Base-by-base conservation (phyloP, 306 rosid genomes). In the Psophocarpus tetragonolobus region DNA sequence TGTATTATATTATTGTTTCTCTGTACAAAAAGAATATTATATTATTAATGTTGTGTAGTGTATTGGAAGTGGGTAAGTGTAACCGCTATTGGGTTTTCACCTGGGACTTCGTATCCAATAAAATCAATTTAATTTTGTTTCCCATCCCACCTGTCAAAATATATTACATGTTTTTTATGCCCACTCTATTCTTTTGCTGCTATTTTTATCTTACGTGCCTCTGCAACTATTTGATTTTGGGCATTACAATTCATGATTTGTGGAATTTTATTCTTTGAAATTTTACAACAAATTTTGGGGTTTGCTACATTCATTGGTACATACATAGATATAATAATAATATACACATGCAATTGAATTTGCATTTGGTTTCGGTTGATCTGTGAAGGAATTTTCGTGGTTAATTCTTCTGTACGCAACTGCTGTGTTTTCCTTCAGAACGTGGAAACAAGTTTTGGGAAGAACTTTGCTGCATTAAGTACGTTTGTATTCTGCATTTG, bases 401-500 rank as follows among this genome's bases (percentile, higher is more conserved):
- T 79, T 80, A 76, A 73, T 78, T 87, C 80, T 36, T 58, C 8
- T 48, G 54, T 69, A 85, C 85, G 79, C 81, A 78, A 81, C 71
- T 75, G 58, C 38, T 75, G 33, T 58, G 50, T 76, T 58, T 62
- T 15, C 41, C 30, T 75, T 75, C 77, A 81, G 62, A 84, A 79
- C 77, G 85, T 68, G 72, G 51, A 69, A 71, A 72, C 39, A 68
- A 71, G 23, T 65, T 75, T 63, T 20, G 20, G 12, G 41, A 67
- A 73, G 71, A 42, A 79, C 11, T 74, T 70, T 64, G 73, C 74
- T 74, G 68, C 83, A 83, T 83, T 87, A 83, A 77, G 85, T 73
- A 75, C 65, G 77, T 66, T 85, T 32, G n/a, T 80, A 24, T 60
- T 78, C 54, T 70, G 75, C 81, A 68, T 56, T 67, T 76, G n/a